A percentile compares a stretch with the other conserved stretches of the same genome.
Evolutionary conservation across 2,329 filamentous ascomycete species (phyloP).

Genomic region (Penicillium glabrum): DNA sequence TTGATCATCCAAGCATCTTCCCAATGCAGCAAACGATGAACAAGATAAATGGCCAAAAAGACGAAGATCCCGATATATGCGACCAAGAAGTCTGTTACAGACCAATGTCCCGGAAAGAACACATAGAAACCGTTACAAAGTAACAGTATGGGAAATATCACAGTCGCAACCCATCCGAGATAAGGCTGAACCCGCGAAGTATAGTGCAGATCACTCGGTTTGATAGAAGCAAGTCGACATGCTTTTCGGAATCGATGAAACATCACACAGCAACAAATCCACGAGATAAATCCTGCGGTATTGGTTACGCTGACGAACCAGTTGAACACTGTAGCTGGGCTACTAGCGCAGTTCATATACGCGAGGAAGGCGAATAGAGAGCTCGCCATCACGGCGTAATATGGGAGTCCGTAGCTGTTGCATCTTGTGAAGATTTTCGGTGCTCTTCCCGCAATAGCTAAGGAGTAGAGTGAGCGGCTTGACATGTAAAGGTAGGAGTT

Average conservation of each 20-base stretch:
- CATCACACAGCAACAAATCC: slow-evolving; percentile 62
- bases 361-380: slow-evolving; percentile 61
- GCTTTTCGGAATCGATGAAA: slow-evolving; percentile 58
- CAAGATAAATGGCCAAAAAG: no score
- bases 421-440: slow-evolving; percentile 44
- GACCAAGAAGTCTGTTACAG: no score
- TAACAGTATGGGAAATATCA: no score
- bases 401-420: background rate
- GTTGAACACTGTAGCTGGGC: slow-evolving; percentile 60
- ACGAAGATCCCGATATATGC: no score
- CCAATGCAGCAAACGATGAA: no score
- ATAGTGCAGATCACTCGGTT: no score
- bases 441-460: slow-evolving; percentile 61
- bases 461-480: slow-evolving; percentile 62
- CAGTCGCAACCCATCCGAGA: no score
- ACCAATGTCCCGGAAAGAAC: no score
- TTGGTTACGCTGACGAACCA: slow-evolving; percentile 69
- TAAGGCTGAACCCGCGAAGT: no score
- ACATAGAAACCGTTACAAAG: no score
- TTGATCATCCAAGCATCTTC: no score
- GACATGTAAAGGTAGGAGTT: slow-evolving; percentile 72
- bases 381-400: slow-evolving; percentile 31
- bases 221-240: slow-evolving; percentile 8
- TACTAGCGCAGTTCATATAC: slow-evolving; percentile 62
- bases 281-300: slow-evolving; percentile 65